Conservation (phyloP, 1,284 basidiomycete genomes). For the Singerocomus inundabilis region DNA sequence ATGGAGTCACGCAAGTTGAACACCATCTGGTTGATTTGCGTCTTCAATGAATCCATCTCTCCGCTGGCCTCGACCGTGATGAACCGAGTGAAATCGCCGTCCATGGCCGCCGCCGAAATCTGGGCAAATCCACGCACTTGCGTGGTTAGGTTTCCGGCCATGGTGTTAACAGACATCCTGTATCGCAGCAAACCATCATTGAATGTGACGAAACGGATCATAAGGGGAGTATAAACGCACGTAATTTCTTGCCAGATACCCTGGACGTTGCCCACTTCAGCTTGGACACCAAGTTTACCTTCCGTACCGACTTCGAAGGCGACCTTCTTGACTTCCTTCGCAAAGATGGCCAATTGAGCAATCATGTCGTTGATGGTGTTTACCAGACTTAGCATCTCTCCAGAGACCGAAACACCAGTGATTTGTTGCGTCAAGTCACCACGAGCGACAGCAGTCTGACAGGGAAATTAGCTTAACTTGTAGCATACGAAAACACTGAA, state of each 20-base stretch:
- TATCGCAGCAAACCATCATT: conserved; percentile 9
- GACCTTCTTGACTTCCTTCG: conserved; percentile 93
- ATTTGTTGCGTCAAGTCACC: conserved; percentile 96
- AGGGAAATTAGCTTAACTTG: conserved; percentile 7
- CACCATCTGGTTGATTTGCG: conserved; percentile 99
- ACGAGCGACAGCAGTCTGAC: conserved; percentile 85
- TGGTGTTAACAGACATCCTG: conserved; percentile 89
- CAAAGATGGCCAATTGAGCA: conserved; percentile 92
- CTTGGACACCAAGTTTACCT: conserved; percentile 96
- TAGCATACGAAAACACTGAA: not conserved
- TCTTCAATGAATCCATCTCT: conserved; percentile 99
- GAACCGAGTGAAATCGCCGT: conserved; percentile 98
- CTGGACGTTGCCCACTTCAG: conserved; percentile 95
- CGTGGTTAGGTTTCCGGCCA: conserved; percentile 95
- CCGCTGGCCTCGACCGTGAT: conserved; percentile 99
- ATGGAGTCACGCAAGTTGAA: conserved; percentile 96
- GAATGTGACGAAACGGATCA: not conserved
- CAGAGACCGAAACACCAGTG: conserved; percentile 87
- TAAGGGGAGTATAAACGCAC: conserved; percentile 48
- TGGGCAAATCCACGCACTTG: conserved; percentile 99
- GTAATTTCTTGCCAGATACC: conserved; percentile 99
- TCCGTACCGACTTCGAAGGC: conserved; percentile 95
- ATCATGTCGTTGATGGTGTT: conserved; percentile 98
- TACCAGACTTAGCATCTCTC: conserved; percentile 92
- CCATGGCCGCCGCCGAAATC: conserved; percentile 97